These are phyloP conservation scores for Sugiyamaella novakii DNA, from an alignment of 1,139 yeast genomes.

Conservation along the genomic window DNA sequence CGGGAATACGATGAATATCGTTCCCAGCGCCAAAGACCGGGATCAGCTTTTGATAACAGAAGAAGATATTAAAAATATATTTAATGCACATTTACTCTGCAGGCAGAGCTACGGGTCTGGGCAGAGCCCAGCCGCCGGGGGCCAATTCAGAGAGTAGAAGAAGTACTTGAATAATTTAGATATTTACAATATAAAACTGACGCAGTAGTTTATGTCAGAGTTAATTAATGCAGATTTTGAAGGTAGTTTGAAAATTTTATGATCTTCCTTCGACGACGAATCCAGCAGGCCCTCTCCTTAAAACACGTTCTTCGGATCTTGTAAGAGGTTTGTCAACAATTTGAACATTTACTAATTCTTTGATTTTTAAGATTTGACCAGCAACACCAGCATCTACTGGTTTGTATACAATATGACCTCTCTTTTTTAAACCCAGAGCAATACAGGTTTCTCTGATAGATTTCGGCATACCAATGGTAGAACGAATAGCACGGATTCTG, in stretches of 20 bases:
- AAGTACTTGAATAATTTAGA: constrained; percentile 10
- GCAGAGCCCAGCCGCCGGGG: no score
- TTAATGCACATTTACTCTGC: no score
- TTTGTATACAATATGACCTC: constrained; percentile 76
- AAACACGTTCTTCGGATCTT: constrained; percentile 37
- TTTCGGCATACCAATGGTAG: constrained; percentile 84
- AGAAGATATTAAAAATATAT: constrained; percentile 3
- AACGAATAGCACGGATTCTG: constrained; percentile 76
- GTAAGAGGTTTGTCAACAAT: constrained; percentile 53
- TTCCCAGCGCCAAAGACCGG: constrained; percentile 13
- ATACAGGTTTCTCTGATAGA: constrained; percentile 63
- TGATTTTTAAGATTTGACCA: constrained; percentile 78
- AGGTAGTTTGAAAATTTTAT: no score
- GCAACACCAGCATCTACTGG: constrained; percentile 77
- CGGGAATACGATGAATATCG: constrained; percentile 12
- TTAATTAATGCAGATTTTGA: no score
- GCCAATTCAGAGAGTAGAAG: no score
- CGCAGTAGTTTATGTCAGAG: no score
- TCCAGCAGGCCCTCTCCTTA: constrained; percentile 39
- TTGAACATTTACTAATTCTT: constrained; percentile 87
- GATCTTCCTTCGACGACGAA: constrained; percentile 31
- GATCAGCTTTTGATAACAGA: constrained; percentile 9
- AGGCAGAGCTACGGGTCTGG: constrained; percentile 3
- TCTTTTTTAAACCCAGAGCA: constrained; percentile 73
- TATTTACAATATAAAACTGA: constrained; percentile 4